These are phyloP conservation scores for Trichoderma simmonsii DNA, from an alignment of 2,329 filamentous ascomycete genomes.

Conservation along the genomic window DNA sequence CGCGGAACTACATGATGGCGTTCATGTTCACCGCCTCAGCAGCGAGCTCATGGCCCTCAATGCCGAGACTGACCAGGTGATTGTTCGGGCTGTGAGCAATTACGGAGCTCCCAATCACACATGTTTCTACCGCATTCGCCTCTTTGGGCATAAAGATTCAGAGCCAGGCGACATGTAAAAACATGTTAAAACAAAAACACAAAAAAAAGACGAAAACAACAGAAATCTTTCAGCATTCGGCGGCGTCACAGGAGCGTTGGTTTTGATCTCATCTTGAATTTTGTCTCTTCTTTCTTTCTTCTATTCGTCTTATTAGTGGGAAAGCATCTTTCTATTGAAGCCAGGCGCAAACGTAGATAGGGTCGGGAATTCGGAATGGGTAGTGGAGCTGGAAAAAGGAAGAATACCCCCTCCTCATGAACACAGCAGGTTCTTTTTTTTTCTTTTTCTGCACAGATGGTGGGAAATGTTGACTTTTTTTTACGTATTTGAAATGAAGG, in stretches of 20 bases:
- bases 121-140: conserved; percentile 61
- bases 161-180: conserved; percentile 24
- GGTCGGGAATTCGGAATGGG: not conserved
- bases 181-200: too few relatives aligned
- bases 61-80: conserved; percentile 49
- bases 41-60: conserved; percentile 47
- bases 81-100: conserved; percentile 57
- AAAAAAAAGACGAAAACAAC: not conserved
- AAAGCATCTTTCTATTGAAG: not conserved
- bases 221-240: not conserved
- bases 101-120: conserved; percentile 58
- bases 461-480: not conserved
- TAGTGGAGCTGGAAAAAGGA: not conserved
- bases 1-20: conserved; percentile 39
- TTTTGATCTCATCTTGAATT: conserved; percentile 12
- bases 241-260: conserved; percentile 7
- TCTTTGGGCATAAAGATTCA: conserved; percentile 47
- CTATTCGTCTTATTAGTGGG: not conserved
- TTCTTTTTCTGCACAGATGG: not conserved
- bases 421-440: not conserved
- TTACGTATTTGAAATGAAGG: conserved; percentile 9
- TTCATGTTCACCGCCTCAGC: conserved; percentile 54
- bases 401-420: not conserved
- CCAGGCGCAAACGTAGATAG: conserved; percentile 10
- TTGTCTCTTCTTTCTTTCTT: not conserved